Conservation (phyloP, 495 filamentous ascomycete genomes). For the Aeminium ludgeri region DNA sequence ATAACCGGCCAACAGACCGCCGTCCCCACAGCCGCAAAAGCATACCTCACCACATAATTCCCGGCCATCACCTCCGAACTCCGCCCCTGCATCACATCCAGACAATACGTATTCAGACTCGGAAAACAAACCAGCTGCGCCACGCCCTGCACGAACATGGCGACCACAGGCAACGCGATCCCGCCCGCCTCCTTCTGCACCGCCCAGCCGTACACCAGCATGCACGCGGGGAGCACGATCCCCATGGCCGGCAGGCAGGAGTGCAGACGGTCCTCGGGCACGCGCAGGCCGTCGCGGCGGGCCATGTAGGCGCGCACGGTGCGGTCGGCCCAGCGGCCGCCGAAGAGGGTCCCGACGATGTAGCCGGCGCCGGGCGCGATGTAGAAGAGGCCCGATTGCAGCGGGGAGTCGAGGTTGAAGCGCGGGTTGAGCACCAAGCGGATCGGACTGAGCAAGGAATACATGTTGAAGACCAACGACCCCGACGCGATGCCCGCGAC, state of each 20-base stretch:
- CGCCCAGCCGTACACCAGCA: constrained; percentile 57
- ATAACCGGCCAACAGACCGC: constrained; percentile 51
- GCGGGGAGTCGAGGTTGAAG: constrained; percentile 47
- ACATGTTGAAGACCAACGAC: constrained; percentile 41
- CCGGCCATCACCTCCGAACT: constrained; percentile 55
- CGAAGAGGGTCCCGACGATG: constrained; percentile 50
- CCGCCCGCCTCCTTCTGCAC: constrained; percentile 50
- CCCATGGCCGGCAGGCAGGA: constrained; percentile 44
- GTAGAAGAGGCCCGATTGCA: constrained; percentile 54
- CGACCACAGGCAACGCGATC: constrained; percentile 47
- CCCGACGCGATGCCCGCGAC: constrained; percentile 42
- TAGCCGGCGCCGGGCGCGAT: constrained; percentile 58
- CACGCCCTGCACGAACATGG: constrained; percentile 55
- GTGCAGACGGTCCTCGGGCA: constrained; percentile 53
- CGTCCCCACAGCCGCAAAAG: constrained; percentile 47
- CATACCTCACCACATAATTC: constrained; percentile 55
- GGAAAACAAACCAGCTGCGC: constrained; percentile 61
- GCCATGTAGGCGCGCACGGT: constrained; percentile 45
- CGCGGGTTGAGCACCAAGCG: constrained; percentile 59
- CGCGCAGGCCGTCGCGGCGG: constrained; percentile 26
- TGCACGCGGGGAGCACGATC: constrained; percentile 43
- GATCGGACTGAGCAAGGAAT: constrained; percentile 54
- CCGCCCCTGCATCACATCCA: constrained; percentile 53
- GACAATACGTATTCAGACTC: constrained; percentile 54
- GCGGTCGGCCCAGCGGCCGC: constrained; percentile 55